phyloP scores from a whole-genome alignment of 2,329 filamentous ascomycete genomes.

The Aspergillus arachidicola region DNA sequence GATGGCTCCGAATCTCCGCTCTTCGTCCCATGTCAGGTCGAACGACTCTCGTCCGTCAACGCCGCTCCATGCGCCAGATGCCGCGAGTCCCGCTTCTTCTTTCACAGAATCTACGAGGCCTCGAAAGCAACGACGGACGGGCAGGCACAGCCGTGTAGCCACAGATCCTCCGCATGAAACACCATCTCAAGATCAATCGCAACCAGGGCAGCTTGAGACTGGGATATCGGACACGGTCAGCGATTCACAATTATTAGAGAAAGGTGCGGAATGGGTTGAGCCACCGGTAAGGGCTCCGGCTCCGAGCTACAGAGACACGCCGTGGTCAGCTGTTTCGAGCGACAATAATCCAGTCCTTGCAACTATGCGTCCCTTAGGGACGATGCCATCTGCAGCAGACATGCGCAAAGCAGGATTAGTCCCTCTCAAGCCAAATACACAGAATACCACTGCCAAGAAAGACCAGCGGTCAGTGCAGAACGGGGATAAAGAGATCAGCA shows the following conservation, averaged over 20 bases:
- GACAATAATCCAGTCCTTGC: conserved; percentile 75
- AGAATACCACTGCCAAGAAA: conserved; percentile 46
- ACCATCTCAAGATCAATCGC: conserved; percentile 18
- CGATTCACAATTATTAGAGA: conserved; percentile 12
- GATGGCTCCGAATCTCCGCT: conserved; percentile 41
- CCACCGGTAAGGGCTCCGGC: conserved; percentile 56
- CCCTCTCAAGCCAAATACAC: conserved; percentile 43
- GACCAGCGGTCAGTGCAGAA: conserved; percentile 30
- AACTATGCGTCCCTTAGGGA: conserved; percentile 80
- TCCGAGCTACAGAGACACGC: conserved; percentile 75
- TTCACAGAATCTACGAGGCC: conserved; percentile 33
- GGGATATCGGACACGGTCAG: conserved; percentile 9
- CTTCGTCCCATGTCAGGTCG: conserved; percentile 33
- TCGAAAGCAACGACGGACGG: conserved; percentile 37
- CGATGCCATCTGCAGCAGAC: conserved; percentile 65
- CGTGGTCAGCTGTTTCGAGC: conserved; percentile 58
- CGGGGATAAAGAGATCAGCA: conserved; percentile 15
- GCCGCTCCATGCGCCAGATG: conserved; percentile 25
- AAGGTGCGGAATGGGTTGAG: conserved; percentile 54
- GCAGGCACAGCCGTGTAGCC: conserved; percentile 28
- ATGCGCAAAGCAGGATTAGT: conserved; percentile 55
- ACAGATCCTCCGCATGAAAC: conserved; percentile 25
- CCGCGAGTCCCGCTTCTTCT: conserved; percentile 23
- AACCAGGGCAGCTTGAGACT: conserved; percentile 17
- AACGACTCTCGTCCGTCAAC: conserved; percentile 37